Evolutionary conservation across 2,329 filamentous ascomycete genomes (phyloP), one percentile per base, ranked within the genome.

Genomic region (Aspergillus sp.): DNA sequence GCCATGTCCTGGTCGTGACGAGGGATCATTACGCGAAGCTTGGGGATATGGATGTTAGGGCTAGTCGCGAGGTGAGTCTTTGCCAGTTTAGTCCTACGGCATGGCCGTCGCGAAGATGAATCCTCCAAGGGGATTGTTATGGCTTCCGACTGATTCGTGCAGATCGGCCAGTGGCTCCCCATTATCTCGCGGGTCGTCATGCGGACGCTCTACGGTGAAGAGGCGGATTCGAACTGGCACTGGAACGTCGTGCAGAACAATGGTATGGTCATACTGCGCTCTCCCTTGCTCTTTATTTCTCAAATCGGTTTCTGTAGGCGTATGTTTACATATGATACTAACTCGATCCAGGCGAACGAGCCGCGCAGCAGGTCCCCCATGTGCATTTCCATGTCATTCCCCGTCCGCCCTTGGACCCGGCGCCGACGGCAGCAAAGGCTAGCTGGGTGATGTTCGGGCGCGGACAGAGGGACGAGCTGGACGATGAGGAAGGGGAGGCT

Each of bases 231-330:
- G 47, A 92, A 97, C 73, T 97, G 93, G 88, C 97, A 97, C 74
- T 97, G 93, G 88, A 99, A 99, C 71, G 85, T 97, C 25, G 90
- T 97, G 50, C 93, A 97, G 76, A 97, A 97, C 70, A 97, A 97
- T 63, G 91, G 82, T 83, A 62, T 49, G 54, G 51, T 34, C 10
- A n/a, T 25, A 42, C 11, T 49, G 1, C 19, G n/a, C 31, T 50
- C 31, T 49, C 23, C 43, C 43, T 49, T 46, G 10, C 47, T 31
- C 23, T n/a, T 14, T 34, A 2, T 49, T 43, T 29, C 43, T 32
- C n/a, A 17, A 3, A 19, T 31, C 41, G 20, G n/a, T 9, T 45
- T 21, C 5, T 20, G 23, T 21, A 9, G 17, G 41, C 19, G 23
- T 44, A 19, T 23, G 23, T 13, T n/a, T n/a, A n/a, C n/a, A n/a